A percentile compares a stretch with the other conserved stretches of the same genome.
phyloP scores from a whole-genome alignment of 2,329 filamentous ascomycete species.

The Claviceps paspali region DNA sequence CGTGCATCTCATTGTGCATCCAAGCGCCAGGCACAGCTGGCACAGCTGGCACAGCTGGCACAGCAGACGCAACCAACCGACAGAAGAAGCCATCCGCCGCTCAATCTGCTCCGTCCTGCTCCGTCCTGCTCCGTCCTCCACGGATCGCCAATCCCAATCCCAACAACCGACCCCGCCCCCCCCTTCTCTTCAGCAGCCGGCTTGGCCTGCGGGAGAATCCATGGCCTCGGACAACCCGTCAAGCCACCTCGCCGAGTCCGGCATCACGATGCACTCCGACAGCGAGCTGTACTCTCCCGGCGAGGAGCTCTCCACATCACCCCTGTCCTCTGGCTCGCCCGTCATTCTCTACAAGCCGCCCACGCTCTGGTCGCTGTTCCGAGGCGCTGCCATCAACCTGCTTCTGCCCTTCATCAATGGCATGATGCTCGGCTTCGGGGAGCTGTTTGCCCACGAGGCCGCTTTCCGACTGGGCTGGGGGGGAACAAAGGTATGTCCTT shows the following conservation, averaged over 20 bases:
- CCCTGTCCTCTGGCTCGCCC: slow-evolving; percentile 47
- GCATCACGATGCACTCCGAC: slow-evolving; percentile 66
- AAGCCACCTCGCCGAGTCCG: slow-evolving; percentile 52
- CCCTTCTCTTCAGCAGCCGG: too few species aligned
- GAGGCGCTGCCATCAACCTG: slow-evolving; percentile 91
- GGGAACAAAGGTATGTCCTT: slow-evolving; percentile 74
- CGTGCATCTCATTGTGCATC: too few species aligned
- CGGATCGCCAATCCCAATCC: not conserved
- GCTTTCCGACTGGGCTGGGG: slow-evolving; percentile 90
- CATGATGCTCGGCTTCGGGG: slow-evolving; percentile 94
- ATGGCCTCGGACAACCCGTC: slow-evolving; percentile 38
- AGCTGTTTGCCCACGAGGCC: slow-evolving; percentile 90
- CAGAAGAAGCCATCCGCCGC: too few species aligned
- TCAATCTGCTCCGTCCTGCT: too few species aligned
- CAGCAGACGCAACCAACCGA: too few species aligned
- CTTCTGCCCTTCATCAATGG: slow-evolving; percentile 91
- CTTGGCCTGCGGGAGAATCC: slow-evolving; percentile 5
- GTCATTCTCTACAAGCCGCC: slow-evolving; percentile 81
- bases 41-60: too few species aligned
- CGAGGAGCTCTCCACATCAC: slow-evolving; percentile 45
- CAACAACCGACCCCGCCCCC: too few species aligned
- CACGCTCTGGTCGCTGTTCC: slow-evolving; percentile 69
- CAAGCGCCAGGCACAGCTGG: too few species aligned
- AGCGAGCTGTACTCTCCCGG: slow-evolving; percentile 65
- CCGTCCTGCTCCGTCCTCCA: too few species aligned